phyloP scores from a whole-genome alignment of 2,329 filamentous ascomycete species.

The Ceratocystis variospora region DNA sequence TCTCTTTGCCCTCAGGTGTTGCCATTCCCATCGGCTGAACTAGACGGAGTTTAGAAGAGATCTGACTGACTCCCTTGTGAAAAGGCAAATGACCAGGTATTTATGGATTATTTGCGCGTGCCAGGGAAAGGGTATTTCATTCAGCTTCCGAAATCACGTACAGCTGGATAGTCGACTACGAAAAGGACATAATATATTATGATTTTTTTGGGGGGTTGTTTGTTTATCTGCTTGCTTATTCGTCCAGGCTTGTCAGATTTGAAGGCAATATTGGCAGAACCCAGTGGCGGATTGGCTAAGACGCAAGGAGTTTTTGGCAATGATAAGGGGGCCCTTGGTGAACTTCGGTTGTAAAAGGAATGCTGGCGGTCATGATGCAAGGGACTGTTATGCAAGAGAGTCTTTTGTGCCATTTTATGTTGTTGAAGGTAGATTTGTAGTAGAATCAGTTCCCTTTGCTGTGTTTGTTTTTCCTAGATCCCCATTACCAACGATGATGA shows the following conservation, averaged over 20 bases:
- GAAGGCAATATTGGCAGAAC: not conserved
- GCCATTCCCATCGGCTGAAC: not conserved
- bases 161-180: not conserved
- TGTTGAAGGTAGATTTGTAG: not conserved
- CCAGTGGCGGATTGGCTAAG: not conserved
- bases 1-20: not conserved
- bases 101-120: not conserved
- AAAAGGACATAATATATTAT: not conserved
- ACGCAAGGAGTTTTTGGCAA: conserved; percentile 1
- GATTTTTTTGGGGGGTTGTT: not conserved
- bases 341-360: not conserved
- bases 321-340: not conserved
- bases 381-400: not conserved
- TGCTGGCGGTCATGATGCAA: not conserved
- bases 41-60: not conserved
- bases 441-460: too few relatives aligned
- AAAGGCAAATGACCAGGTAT: not conserved
- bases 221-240: not conserved
- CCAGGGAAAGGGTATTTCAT: not conserved
- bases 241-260: not conserved
- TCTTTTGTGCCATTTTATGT: conserved; percentile 4
- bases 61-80: not conserved
- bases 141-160: not conserved
- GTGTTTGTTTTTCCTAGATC: too few relatives aligned
- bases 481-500: too few relatives aligned